Evolutionary conservation across 352 stramenopile species (phyloP), one percentile per base, ranked within the genome.

Genomic region (Globisporangium recalcitrans): DNA sequence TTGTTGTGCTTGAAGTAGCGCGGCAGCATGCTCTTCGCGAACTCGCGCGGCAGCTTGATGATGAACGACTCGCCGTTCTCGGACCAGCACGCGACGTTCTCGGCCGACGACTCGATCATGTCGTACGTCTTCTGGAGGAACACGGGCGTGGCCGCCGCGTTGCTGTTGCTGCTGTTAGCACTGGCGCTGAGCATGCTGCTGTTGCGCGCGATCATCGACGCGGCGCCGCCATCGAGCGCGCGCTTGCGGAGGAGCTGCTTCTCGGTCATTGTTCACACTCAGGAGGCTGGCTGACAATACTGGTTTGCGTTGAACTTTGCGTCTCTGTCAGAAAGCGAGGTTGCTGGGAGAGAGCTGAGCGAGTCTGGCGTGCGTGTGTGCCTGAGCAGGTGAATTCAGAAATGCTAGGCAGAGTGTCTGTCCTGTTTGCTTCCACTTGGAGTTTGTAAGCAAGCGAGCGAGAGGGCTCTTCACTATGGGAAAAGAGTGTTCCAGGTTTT

Each of bases 1-100:
- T 97, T 97, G 71, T 94, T 96, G 87, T 97, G 91, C 80, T 97
- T 97, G 67, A 97, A 97, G 77, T 97, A 97, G 62, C 83, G 79
- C 19, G 91, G 91, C 14, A 97, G 84, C 68, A 97, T 93, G 34
- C 80, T 82, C 65, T 89, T 89, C 11, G 91, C 88, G 73, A 97
- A 97, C 75, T 96, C 88, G 55, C 92, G 87, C 58, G 90, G 88
- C 58, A 93, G 75, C 73, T 97, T 97, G 70, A 97, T 93, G 40
- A 97, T 85, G 62, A 97, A 96, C 62, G 87, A 96, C 24, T 82
- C 71, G 9, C 90, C 91, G 49, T 67, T 73, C 32, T 91, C 78
- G 48, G 77, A 80, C 91, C 91, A 97, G 56, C 73, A 81, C 29
- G 89, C 90, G 26, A 97, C 77, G 24, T 74, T 53, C 7, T 68